Percentiles rank a stretch among this genome's conserved stretches.
Evolutionary conservation across 2,329 filamentous ascomycete genomes (phyloP).

Genomic region (Epichloe typhina): DNA sequence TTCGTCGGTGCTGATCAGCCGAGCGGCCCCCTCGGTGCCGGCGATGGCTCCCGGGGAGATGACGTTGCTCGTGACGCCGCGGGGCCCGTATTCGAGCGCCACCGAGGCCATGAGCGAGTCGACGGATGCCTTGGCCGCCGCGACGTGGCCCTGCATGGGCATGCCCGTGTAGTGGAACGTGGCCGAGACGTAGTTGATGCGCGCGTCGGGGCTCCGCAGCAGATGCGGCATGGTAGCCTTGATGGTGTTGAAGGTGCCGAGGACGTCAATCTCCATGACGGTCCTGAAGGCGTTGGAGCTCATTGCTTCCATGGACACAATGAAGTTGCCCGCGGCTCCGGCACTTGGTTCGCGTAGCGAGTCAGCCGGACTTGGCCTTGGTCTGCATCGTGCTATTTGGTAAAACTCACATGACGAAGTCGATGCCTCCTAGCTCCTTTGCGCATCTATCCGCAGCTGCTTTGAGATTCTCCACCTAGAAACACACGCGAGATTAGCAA

Average conservation of each 20-base stretch:
- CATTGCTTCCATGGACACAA: constrained; percentile 71
- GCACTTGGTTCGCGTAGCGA: constrained; percentile 39
- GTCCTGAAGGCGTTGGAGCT: constrained; percentile 85
- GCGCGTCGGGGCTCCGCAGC: constrained; percentile 58
- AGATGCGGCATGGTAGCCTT: constrained; percentile 84
- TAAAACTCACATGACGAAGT: constrained; percentile 69
- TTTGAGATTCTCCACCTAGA: constrained; percentile 24
- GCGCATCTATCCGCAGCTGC: constrained; percentile 68
- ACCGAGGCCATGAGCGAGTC: constrained; percentile 72
- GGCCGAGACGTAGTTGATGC: constrained; percentile 82
- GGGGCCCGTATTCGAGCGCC: constrained; percentile 79
- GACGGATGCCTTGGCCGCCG: constrained; percentile 80
- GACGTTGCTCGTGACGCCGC: constrained; percentile 76
- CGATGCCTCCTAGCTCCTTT: constrained; percentile 73
- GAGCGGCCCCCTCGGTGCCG: constrained; percentile 68
- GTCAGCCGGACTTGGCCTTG: background rate
- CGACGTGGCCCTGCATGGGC: constrained; percentile 79
- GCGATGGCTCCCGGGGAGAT: constrained; percentile 84
- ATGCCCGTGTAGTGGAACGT: constrained; percentile 83
- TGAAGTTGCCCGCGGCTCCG: constrained; percentile 90
- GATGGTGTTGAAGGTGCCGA: constrained; percentile 88
- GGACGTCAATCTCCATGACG: constrained; percentile 90
- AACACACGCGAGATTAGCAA: background rate
- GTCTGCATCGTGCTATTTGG: too few species aligned
- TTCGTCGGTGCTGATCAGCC: constrained; percentile 34